These are phyloP conservation scores for Spinacia oleracea DNA, from an alignment of 179 eudicot species.

Conservation along the genomic window DNA sequence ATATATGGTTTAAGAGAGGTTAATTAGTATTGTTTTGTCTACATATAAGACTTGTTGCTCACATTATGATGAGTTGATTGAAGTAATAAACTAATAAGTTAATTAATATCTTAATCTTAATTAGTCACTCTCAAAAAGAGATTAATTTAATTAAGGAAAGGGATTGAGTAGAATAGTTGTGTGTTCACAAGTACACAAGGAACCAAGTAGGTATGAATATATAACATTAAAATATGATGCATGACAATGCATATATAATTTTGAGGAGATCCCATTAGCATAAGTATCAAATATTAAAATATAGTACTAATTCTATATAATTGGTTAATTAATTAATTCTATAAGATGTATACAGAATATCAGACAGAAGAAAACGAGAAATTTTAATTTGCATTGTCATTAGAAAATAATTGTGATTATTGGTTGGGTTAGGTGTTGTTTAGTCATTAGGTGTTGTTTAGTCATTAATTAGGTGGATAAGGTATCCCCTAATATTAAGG, in stretches of 20 bases:
- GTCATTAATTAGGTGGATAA: constrained; percentile 4
- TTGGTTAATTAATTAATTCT: not conserved
- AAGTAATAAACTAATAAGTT: not conserved
- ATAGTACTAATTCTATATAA: not conserved
- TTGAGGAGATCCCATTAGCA: not conserved
- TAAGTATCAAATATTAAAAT: not conserved
- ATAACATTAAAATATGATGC: not conserved
- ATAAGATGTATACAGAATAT: not conserved
- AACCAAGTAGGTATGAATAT: not conserved
- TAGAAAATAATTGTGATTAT: too few species aligned
- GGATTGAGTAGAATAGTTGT: constrained; percentile 10
- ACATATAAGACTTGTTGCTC: constrained; percentile 1
- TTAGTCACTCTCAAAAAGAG: constrained; percentile 7
- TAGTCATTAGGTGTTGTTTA: too few species aligned
- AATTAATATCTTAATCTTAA: not conserved
- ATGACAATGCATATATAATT: not conserved
- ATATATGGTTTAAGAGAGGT: not conserved
- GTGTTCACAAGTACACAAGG: constrained; percentile 12
- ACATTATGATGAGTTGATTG: constrained; percentile 17
- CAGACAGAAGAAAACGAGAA: not conserved
- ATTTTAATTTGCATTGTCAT: too few species aligned
- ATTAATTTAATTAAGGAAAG: not conserved
- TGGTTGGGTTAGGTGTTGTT: too few species aligned
- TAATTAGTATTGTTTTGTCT: constrained; percentile 1
- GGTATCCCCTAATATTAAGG: not conserved